phyloP scores from a whole-genome alignment of 371 early-diverging fungal genomes.

The Cokeromyces recurvatus region DNA sequence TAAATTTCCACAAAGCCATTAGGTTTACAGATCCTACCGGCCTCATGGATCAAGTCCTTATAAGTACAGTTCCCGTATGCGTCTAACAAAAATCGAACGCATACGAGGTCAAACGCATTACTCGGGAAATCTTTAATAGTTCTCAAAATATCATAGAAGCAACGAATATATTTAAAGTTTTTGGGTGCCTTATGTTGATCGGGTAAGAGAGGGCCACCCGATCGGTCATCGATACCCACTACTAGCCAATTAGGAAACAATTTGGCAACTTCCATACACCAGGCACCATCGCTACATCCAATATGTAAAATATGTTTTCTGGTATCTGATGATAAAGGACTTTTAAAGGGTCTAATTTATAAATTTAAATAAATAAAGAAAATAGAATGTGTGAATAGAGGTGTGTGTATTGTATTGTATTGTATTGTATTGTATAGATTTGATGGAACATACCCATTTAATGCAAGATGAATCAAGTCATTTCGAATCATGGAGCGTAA shows the following conservation, averaged over 20 bases:
- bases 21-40: slow-evolving; percentile 27
- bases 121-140: slow-evolving; percentile 24
- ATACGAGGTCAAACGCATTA: slow-evolving; percentile 32
- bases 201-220: slow-evolving; percentile 7
- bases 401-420: too few species aligned
- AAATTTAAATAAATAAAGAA: background rate
- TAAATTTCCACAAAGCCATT: slow-evolving; percentile 33
- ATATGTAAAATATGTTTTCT: slow-evolving; percentile 1
- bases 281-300: slow-evolving; percentile 36
- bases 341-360: slow-evolving; percentile 9
- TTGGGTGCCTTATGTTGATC: slow-evolving; percentile 11
- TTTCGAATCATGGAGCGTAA: slow-evolving; percentile 9
- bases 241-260: slow-evolving; percentile 30
- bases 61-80: slow-evolving; percentile 20
- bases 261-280: slow-evolving; percentile 28
- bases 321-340: background rate
- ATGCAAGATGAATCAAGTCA: slow-evolving; percentile 29
- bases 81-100: slow-evolving; percentile 30
- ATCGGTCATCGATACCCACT: slow-evolving; percentile 31
- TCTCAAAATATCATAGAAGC: slow-evolving; percentile 15
- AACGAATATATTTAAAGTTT: slow-evolving; percentile 30
- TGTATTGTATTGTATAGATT: slow-evolving; percentile 10
- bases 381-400: background rate
- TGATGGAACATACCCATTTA: slow-evolving; percentile 37
- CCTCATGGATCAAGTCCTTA: slow-evolving; percentile 23